phyloP scores from a whole-genome alignment of 768 basidiomycete genomes.

The Leccinum broughii region DNA sequence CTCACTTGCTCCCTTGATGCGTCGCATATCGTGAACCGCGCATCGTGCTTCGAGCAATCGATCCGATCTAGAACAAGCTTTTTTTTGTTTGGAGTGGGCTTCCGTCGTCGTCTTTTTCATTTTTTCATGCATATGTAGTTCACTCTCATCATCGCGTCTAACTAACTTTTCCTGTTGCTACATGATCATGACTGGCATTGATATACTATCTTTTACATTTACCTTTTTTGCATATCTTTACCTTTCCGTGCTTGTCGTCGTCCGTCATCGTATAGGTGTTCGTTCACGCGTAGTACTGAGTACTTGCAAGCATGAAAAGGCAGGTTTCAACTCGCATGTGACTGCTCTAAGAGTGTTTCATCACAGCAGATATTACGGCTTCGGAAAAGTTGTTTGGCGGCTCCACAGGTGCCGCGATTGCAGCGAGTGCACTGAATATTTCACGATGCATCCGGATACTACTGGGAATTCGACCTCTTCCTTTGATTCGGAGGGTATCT shows the following conservation, averaged over 20 bases:
- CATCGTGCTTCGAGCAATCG: background rate
- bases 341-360: background rate
- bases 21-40: background rate
- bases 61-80: too few species aligned
- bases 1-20: constrained; percentile 25
- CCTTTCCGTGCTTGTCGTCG: background rate
- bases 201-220: background rate
- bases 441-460: background rate
- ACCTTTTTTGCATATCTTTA: background rate
- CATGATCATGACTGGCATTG: constrained; percentile 9
- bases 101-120: background rate
- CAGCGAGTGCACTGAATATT: too few species aligned
- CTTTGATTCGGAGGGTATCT: background rate
- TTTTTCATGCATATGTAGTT: background rate
- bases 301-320: constrained; percentile 9
- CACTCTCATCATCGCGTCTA: background rate
- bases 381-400: background rate
- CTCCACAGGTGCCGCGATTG: background rate
- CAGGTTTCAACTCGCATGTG: background rate
- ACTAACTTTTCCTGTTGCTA: background rate
- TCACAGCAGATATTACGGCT: background rate
- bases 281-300: constrained; percentile 12
- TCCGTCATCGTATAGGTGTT: constrained; percentile 2
- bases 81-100: background rate
- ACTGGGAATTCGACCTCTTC: background rate